These are phyloP conservation scores for Geotrichum phurueaensis DNA, from an alignment of 1,139 yeast species.

Conservation along the genomic window DNA sequence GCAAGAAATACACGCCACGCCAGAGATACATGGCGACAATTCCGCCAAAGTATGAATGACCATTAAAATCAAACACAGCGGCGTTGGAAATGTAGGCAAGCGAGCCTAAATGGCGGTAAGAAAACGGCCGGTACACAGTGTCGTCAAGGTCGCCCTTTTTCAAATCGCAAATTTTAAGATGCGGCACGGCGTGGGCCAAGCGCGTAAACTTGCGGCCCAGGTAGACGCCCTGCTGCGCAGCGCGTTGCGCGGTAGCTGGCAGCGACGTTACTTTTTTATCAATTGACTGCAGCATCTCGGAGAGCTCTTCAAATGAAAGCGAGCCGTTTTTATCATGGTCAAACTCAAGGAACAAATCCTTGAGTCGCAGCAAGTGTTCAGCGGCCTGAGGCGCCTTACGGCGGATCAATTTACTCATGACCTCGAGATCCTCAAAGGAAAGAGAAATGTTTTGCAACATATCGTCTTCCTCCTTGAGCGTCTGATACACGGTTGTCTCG, in stretches of 20 bases:
- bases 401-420: conserved; percentile 42
- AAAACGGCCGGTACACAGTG: conserved; percentile 50
- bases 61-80: conserved; percentile 57
- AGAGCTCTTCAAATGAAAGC: conserved; percentile 45
- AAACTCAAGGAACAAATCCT: conserved; percentile 46
- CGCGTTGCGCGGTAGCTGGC: conserved; percentile 67
- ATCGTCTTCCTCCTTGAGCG: conserved; percentile 25
- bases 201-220: conserved; percentile 51
- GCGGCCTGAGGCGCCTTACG: conserved; percentile 52
- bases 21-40: conserved; percentile 58
- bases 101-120: conserved; percentile 54
- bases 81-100: conserved; percentile 60
- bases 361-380: conserved; percentile 48
- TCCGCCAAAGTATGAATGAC: conserved; percentile 54
- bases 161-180: conserved; percentile 40
- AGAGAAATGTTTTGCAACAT: conserved; percentile 42
- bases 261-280: conserved; percentile 57
- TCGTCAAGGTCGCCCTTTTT: conserved; percentile 49
- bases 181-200: conserved; percentile 39
- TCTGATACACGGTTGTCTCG: conserved; percentile 20
- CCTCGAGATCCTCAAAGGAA: conserved; percentile 43
- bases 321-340: conserved; percentile 45
- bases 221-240: conserved; percentile 59
- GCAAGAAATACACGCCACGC: conserved; percentile 62
- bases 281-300: conserved; percentile 45